A percentile compares a stretch with the other conserved stretches of the same genome.
Evolutionary conservation across 495 filamentous ascomycete species (phyloP).

Genomic region (Glonium stellatum): DNA sequence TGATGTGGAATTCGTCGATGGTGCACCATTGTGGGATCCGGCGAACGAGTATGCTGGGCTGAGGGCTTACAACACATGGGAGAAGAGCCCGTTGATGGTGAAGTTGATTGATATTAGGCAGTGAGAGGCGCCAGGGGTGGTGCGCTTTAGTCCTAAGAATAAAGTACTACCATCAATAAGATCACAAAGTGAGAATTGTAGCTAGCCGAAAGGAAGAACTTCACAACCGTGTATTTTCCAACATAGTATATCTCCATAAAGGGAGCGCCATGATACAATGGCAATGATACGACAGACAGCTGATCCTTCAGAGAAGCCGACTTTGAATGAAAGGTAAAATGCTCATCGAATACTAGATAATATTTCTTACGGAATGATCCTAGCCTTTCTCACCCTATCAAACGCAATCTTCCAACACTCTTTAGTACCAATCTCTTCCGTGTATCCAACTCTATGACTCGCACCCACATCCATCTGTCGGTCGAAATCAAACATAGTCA

Average conservation of each 20-base stretch:
- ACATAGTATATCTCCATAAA: too few species aligned
- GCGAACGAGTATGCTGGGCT: slow-evolving; percentile 18
- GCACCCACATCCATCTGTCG: slow-evolving; percentile 37
- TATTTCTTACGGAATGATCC: slow-evolving; percentile 35
- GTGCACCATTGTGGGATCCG: slow-evolving; percentile 21
- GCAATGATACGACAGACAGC: too few species aligned
- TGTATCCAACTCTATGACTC: slow-evolving; percentile 27
- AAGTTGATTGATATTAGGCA: slow-evolving; percentile 27
- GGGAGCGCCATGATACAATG: too few species aligned
- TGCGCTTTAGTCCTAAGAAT: background rate
- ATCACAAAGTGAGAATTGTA: too few species aligned
- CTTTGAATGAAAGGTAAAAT: background rate
- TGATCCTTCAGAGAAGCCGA: too few species aligned
- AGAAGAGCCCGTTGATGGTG: slow-evolving; percentile 28
- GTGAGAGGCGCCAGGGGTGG: background rate
- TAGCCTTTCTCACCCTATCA: slow-evolving; percentile 36
- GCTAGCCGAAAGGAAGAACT: too few species aligned
- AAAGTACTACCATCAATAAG: too few species aligned
- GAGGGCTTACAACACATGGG: slow-evolving; percentile 32
- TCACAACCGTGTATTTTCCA: too few species aligned
- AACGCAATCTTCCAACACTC: slow-evolving; percentile 37
- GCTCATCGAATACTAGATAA: too few species aligned
- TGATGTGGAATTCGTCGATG: slow-evolving; percentile 26
- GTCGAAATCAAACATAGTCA: slow-evolving; percentile 40
- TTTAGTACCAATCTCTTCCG: slow-evolving; percentile 32